Evolutionary conservation across 139 green algal species (phyloP).

Genomic region (Chlamydomonas schloesseri): DNA sequence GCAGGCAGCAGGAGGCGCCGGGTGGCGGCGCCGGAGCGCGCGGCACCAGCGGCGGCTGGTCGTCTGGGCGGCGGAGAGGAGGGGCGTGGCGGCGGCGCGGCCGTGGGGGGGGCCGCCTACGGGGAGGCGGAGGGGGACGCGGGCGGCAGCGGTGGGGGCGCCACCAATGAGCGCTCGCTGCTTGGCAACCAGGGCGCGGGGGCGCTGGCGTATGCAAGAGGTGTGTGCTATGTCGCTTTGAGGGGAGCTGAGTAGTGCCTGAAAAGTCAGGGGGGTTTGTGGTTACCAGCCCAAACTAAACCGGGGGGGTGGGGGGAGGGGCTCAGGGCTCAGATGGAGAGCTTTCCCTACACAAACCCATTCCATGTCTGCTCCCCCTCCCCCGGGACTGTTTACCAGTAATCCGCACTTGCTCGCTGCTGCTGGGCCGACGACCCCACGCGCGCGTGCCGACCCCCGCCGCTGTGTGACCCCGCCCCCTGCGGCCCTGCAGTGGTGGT

Average conservation of each 20-base stretch:
- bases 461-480: neutral
- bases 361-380: neutral
- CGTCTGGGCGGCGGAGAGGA: no score
- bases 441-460: neutral
- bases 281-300: no score
- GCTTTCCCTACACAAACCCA: no score
- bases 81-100: neutral
- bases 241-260: no score
- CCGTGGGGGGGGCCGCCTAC: neutral
- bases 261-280: no score
- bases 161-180: neutral
- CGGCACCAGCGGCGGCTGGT: no score
- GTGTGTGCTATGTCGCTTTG: neutral
- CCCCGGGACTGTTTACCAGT: no score
- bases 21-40: no score
- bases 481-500: conserved; percentile 56
- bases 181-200: neutral
- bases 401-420: no score
- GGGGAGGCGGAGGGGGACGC: neutral
- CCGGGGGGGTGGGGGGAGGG: no score
- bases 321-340: neutral
- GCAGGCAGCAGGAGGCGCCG: neutral
- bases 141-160: no score
- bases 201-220: conserved; percentile 27
- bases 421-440: no score